Evolutionary conservation across 2,329 filamentous ascomycete species (phyloP).

Genomic region (Talaromyces atroroseus): DNA sequence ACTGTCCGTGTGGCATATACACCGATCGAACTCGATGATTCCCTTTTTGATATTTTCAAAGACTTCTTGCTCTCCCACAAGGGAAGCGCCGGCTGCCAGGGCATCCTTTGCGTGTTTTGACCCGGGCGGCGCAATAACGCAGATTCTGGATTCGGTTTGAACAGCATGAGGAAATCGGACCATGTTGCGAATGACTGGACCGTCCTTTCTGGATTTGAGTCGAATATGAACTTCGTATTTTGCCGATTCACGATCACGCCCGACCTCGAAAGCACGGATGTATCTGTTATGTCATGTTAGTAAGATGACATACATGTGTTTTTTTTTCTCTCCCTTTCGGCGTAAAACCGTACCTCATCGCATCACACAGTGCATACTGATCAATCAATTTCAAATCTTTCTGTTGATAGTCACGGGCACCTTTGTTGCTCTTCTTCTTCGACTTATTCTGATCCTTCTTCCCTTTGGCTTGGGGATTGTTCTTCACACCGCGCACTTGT

Average conservation of each 20-base stretch:
- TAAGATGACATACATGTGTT: background rate
- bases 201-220: conserved; percentile 76
- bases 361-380: conserved; percentile 80
- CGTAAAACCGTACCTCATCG: conserved; percentile 62
- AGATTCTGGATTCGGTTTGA: conserved; percentile 80
- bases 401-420: conserved; percentile 59
- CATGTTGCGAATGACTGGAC: conserved; percentile 79
- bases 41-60: conserved; percentile 74
- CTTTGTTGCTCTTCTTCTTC: conserved; percentile 59
- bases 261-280: conserved; percentile 87
- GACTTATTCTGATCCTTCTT: conserved; percentile 39
- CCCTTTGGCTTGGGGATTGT: conserved; percentile 36
- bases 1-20: conserved; percentile 77
- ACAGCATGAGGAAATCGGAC: conserved; percentile 85
- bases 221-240: conserved; percentile 90
- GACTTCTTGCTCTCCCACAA: conserved; percentile 79
- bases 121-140: conserved; percentile 81
- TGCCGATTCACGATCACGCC: conserved; percentile 61
- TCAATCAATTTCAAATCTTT: conserved; percentile 60
- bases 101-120: conserved; percentile 71
- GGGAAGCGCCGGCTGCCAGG: conserved; percentile 67
- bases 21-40: conserved; percentile 79
- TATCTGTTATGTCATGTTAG: conserved; percentile 53
- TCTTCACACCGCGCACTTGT: conserved; percentile 34
- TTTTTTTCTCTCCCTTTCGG: background rate